Evolutionary conservation across 148 eudicot genomes (phyloP), one percentile per base, ranked within the genome.

Genomic region (Rhododendron ferrugineum): DNA sequence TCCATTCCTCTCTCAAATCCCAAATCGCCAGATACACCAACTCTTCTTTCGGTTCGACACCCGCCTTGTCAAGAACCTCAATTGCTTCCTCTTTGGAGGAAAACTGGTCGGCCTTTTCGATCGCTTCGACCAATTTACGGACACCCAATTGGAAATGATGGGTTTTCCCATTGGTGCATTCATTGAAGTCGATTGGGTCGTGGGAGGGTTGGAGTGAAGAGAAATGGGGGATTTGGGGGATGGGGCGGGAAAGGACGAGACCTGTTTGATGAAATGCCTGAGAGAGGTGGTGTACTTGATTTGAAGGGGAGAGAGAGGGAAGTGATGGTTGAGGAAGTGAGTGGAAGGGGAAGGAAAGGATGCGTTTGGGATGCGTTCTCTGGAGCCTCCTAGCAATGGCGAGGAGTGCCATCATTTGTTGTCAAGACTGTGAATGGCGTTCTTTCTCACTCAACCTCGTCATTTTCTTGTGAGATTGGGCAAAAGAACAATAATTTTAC

Each of bases 1-100:
- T 87, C 98, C 98, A 96, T 75, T 94, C 90, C 82, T 90, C 88
- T 84, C 91, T 94, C 88, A 95, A 84, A 16, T 34, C 93, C 96
- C 94, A 92, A 60, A 96, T 91, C 66, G 86, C 88, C 37, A 82
- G 85, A 89, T 58, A 85, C 68, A 95, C 86, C 49, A 92, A 83
- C 68, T 87, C 88, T 47, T 86, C 83, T 85, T 85, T 89, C 47
- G 87, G 85, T 44, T 89, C 47, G 14, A 92, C 50, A 11, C 95
- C 91, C 36, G 85, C 86, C 81, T 64, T 46, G 73, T 86, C 92
- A 88, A 95, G 86, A 79, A 91, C 89, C 60, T 84, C 88, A 64
- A 94, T 83, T 28, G 93, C 96, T 82, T 92, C 94, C 79, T 86
- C 86, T 84, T 84, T 90, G 18, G 91, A 90, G 26, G 83, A 84